Base-by-base conservation (phyloP, 2,329 filamentous ascomycete species). In the Monosporascus sp. region DNA sequence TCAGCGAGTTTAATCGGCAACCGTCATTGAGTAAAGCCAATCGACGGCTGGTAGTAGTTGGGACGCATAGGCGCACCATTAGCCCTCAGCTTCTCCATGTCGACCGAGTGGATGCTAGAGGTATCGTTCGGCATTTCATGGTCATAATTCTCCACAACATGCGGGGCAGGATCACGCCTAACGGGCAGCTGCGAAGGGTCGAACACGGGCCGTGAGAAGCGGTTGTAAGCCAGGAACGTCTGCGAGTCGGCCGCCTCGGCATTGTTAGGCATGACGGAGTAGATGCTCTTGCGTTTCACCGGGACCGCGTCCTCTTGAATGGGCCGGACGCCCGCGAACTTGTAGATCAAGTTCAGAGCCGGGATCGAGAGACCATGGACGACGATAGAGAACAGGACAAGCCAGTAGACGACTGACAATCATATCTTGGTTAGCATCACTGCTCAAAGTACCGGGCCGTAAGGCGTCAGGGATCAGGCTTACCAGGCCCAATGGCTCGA, bases 351-450 rank as follows among this genome's bases (percentile, higher is more conserved):
- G 53, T 71, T 72, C 15, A 77, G 68, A 0, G 66, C 61, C 0
- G 76, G 76, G 38, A 79, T 79, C 0, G 75, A 78, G 0, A 80
- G 67, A 1, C 77, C 74, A 55, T 78, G 74, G 1, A 77, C 67
- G 8, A 76, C 57, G 55, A 77, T 75, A 45, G 71, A 75, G 61
- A 74, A 64, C 5, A 72, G 56, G 0, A 71, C 69, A 1, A 75
- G 66, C 51, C 68, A 76, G 57, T 74, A 75, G 6, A 76, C 72
- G 2, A 73, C 70, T 34, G 24, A 9, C 5, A 14, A 34, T 34
- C 31, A 34, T 34, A 34, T 5, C 9, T 34, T 34, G 31, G 11
- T 34, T 34, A 34, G 31, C 4, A 34, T 34, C 31, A 34, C 9
- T 34, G 14, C 31, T 34, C 31, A 5, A 34, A 14, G 9, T 5